Evolutionary conservation across 2,329 filamentous ascomycete species (phyloP).

Genomic region (Aspergillus fructus): DNA sequence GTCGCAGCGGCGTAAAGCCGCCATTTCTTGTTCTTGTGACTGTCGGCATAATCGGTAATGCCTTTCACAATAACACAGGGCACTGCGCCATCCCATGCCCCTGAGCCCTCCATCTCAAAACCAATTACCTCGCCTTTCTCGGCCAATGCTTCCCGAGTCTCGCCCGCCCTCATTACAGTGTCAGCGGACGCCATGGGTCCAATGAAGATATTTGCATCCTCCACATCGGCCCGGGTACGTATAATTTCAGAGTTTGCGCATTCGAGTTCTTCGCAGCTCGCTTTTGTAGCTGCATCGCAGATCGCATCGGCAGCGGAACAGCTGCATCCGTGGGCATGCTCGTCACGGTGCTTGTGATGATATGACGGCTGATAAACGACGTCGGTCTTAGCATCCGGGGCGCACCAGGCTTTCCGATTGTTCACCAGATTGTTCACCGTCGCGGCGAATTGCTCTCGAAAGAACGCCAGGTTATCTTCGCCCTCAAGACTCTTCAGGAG

Average conservation of each 20-base stretch:
- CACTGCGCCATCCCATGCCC: neutral
- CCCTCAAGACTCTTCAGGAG: neutral
- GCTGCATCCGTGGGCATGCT: neutral
- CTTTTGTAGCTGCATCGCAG: neutral
- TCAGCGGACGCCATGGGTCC: neutral
- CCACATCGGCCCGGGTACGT: neutral
- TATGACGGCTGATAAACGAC: neutral
- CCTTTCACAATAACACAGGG: slow-evolving; percentile 8
- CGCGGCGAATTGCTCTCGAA: neutral
- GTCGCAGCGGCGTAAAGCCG: slow-evolving; percentile 16
- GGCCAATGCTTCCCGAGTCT: neutral
- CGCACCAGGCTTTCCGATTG: neutral
- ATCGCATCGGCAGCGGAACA: neutral
- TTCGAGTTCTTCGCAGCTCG: neutral
- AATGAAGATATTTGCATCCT: neutral
- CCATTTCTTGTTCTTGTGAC: slow-evolving; percentile 20
- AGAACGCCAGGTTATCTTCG: neutral
- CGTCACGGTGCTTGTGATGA: neutral
- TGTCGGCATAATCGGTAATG: slow-evolving; percentile 19
- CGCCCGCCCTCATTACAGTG: neutral
- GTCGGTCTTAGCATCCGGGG: neutral
- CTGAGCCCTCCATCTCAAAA: slow-evolving; percentile 14
- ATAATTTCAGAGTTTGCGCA: neutral
- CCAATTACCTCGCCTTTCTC: slow-evolving; percentile 6
- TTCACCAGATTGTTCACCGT: no score